Evolutionary conservation across 1,284 basidiomycete species (phyloP), one percentile per base, ranked within the genome.

Genomic region (Thelephora terrestris): DNA sequence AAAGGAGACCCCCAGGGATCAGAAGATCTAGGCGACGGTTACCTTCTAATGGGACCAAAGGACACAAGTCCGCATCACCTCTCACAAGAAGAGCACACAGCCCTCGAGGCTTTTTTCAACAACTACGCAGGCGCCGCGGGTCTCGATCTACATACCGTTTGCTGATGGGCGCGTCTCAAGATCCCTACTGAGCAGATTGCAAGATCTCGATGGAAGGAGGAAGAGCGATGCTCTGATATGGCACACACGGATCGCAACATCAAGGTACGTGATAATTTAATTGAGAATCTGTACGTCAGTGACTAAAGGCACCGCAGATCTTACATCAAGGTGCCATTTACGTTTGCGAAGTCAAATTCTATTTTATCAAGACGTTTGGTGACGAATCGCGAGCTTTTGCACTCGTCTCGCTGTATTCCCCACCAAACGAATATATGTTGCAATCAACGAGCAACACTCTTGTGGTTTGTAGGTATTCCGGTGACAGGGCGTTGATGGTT

Each of bases 281-380:
- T 43, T 14, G 48, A 2, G 6, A 36, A 21, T 45, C 43, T 18
- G 47, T 21, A n/a, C 6, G 21, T 24, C 14, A n/a, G 10, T 3
- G 35, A 17, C 14, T 45, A 20, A 18, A n/a, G 35, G 16, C 4
- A 27, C 46, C 12, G 39, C 23, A 1, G 23, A 34, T 24, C 23
- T 23, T 7, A 29, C 40, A 18, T 14, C 48, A 50, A 35, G 51
- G 44, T 20, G 12, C 38, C 9, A 23, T 46, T 6, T 32, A 53
- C 6, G 56, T 58, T 49, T 57, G 40, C 2, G 58, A 64, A 47
- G 57, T 63, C 0, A 50, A 52, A 23, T 66, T 55, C 45, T 66
- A 52, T 45, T 62, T 64, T 48, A 32, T 18, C 14, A 18, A 48
- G 2, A 21, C 29, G 4, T 27, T 49, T 4, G 14, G 45, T 5